Percentiles rank a stretch among this genome's conserved stretches.
Conservation (phyloP, 1,284 basidiomycete genomes). For the Tranzscheliella williamsii region DNA sequence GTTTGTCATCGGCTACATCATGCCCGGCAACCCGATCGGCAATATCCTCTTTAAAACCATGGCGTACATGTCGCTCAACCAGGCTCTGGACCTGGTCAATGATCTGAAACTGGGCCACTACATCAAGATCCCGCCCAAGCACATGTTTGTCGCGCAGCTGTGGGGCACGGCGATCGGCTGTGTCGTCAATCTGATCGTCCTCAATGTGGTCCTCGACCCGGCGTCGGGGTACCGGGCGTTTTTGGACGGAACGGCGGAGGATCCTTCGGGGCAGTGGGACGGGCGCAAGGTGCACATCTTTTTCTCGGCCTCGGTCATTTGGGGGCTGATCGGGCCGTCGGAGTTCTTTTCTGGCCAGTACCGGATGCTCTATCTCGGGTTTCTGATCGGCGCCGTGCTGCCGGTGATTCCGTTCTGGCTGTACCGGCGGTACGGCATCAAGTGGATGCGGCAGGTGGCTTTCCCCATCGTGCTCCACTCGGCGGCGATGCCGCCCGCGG, state of each 20-base stretch:
- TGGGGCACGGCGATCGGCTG: conserved; percentile 64
- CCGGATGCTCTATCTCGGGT: conserved; percentile 61
- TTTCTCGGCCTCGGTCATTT: conserved; percentile 63
- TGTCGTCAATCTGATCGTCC: conserved; percentile 62
- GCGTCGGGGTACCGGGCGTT: conserved; percentile 55
- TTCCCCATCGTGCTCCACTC: conserved; percentile 65
- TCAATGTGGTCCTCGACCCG: conserved; percentile 62
- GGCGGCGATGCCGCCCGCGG: conserved; percentile 57
- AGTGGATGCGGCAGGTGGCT: conserved; percentile 59
- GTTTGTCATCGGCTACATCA: conserved; percentile 63
- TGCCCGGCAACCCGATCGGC: conserved; percentile 65
- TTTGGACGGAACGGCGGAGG: conserved; percentile 62
- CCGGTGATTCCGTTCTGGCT: conserved; percentile 63
- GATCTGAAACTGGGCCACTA: conserved; percentile 64
- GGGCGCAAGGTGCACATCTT: conserved; percentile 60
- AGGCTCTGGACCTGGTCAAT: conserved; percentile 61
- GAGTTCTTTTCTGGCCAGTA: conserved; percentile 65
- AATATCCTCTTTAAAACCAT: conserved; percentile 61
- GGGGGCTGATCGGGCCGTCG: conserved; percentile 63
- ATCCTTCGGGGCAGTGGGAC: conserved; percentile 63
- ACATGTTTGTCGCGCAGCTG: conserved; percentile 65
- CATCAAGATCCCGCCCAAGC: conserved; percentile 60
- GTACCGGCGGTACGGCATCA: conserved; percentile 60
- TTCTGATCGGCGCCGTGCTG: conserved; percentile 62
- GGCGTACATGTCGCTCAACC: conserved; percentile 63